A percentile compares a stretch with the other conserved stretches of the same genome.
These are phyloP conservation scores for Thelephora terrestris DNA, from an alignment of 1,284 basidiomycete species.

Conservation along the genomic window DNA sequence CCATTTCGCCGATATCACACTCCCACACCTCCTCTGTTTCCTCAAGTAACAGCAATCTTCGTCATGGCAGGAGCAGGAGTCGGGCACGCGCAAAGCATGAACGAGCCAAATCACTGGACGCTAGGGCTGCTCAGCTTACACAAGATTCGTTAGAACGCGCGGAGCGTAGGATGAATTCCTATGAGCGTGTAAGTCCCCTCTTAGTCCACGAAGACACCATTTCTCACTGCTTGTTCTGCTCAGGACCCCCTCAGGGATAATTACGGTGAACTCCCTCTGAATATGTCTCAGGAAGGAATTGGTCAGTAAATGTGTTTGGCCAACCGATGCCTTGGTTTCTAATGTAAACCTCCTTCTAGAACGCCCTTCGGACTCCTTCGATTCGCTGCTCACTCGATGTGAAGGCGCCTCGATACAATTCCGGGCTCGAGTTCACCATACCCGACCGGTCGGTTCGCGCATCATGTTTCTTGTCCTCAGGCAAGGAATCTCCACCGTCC, in stretches of 20 bases:
- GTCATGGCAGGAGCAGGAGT: too few relatives aligned
- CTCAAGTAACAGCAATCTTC: not conserved
- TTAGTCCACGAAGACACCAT: not conserved
- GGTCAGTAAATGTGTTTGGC: not conserved
- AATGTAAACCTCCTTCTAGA: not conserved
- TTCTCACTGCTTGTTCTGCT: not conserved
- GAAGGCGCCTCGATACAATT: conserved; percentile 45
- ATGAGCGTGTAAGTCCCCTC: not conserved
- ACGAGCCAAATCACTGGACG: not conserved
- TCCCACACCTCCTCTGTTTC: not conserved
- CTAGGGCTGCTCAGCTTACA: not conserved
- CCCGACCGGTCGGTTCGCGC: conserved; percentile 35
- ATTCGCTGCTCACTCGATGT: conserved; percentile 15
- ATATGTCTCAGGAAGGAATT: conserved; percentile 19
- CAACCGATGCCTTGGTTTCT: not conserved
- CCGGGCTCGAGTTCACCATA: conserved; percentile 55
- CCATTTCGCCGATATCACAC: not conserved
- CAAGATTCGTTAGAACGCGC: not conserved
- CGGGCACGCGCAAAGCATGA: too few relatives aligned
- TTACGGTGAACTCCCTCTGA: conserved; percentile 55
- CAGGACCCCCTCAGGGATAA: conserved; percentile 51
- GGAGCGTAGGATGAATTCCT: not conserved
- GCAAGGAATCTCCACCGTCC: conserved; percentile 50
- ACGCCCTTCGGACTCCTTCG: conserved; percentile 9
- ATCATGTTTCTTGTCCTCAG: conserved; percentile 59